Evolutionary conservation across 345 rosid species (phyloP), one percentile per base, ranked within the genome.

Genomic region (Linum trigynum): DNA sequence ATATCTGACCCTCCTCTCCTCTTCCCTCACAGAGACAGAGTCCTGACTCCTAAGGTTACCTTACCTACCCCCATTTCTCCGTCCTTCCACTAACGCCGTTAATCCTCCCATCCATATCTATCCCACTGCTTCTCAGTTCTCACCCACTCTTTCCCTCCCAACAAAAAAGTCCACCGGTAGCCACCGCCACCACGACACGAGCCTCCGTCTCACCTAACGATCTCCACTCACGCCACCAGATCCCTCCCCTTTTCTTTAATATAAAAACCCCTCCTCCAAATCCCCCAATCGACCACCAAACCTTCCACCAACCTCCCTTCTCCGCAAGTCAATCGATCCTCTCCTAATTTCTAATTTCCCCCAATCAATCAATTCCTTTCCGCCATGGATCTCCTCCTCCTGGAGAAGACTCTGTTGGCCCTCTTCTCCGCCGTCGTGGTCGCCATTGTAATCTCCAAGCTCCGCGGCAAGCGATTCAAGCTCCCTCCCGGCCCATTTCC

Each of bases 401-500:
- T 95, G 68, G 97, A 91, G 81, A 94, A 94, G 83, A 64, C 81
- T 65, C 85, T 94, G 1, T 8, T 94, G 64, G 92, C 83, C 58
- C 84, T 91, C 69, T 86, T 94, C 79, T 36, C 67, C 23, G 95
- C 99, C 41, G 76, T 73, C 9, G 61, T 87, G 1, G 68, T 83
- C 5, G 95, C 99, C 55, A 85, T 82, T 55, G 59, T 79, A 17
- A 63, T 94, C 61, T 84, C 97, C 17, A 91, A 85, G 66, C 73
- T 94, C 50, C 92, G 99, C 1, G 91, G 99, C 60, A 94, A 85
- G 80, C 82, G 81, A 10, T 83, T 83, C 75, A 85, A 84, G 80
- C 85, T 94, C 5, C 99, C 99, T 0, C 99, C 99, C 0, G 99
- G 97, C 5, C 99, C 99, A 2, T 7, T 85, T 3, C 90, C 99